Evolutionary conservation across 2,329 filamentous ascomycete genomes (phyloP).

Genomic region (Paecilomyces niveus): DNA sequence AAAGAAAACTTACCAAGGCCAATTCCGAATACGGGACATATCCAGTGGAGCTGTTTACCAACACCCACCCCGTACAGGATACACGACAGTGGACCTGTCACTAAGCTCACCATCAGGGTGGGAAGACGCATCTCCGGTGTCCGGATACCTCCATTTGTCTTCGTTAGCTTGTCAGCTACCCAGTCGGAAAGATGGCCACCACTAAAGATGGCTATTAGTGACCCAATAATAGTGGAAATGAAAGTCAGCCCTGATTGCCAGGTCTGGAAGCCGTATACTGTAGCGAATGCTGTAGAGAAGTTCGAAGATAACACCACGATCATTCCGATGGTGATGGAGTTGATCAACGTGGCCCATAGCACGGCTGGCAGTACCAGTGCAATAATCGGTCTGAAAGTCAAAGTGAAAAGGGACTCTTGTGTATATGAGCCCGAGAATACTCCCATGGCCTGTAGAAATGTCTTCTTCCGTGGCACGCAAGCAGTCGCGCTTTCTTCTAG

Average conservation of each 20-base stretch:
- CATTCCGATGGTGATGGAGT: not conserved
- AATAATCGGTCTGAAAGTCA: not conserved
- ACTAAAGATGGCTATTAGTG: not conserved
- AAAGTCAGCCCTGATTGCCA: not conserved
- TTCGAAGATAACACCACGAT: not conserved
- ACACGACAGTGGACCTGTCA: constrained; percentile 7
- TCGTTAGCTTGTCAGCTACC: constrained; percentile 19
- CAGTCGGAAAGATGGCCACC: constrained; percentile 38
- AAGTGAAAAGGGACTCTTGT: too few species aligned
- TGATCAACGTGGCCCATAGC: not conserved
- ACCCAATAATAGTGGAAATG: not conserved
- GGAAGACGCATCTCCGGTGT: constrained; percentile 1
- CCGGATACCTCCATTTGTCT: constrained; percentile 1
- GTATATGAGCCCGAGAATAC: too few species aligned
- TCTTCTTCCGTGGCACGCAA: too few species aligned
- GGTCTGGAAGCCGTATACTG: not conserved
- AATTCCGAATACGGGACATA: not conserved
- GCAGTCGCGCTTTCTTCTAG: too few species aligned
- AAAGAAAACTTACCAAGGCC: not conserved
- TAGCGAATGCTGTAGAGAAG: not conserved
- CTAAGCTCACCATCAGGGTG: not conserved
- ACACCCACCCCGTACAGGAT: constrained; percentile 24
- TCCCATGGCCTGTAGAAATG: too few species aligned
- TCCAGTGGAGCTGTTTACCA: not conserved
- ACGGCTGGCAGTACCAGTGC: not conserved